These are phyloP conservation scores for Lodderomyces orthopsilosis DNA, from an alignment of 1,139 yeast genomes.

Conservation along the genomic window DNA sequence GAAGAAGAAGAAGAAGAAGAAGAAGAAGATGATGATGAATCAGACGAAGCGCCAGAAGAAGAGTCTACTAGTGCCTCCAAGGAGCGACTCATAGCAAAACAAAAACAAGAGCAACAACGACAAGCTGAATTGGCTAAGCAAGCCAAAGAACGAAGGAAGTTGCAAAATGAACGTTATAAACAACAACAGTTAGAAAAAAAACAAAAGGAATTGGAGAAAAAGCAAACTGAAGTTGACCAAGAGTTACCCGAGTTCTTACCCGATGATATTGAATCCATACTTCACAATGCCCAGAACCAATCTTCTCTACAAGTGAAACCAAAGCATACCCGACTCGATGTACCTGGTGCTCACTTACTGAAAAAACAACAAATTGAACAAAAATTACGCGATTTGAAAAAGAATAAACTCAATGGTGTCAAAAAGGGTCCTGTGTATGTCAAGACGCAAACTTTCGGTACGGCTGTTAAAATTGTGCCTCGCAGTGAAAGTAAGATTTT, in stretches of 20 bases:
- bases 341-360: slow-evolving; percentile 16
- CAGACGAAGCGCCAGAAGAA: slow-evolving; percentile 52
- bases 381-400: slow-evolving; percentile 26
- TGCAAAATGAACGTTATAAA: slow-evolving; percentile 44
- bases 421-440: slow-evolving; percentile 61
- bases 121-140: slow-evolving; percentile 13
- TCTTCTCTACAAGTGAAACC: slow-evolving; percentile 14
- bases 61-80: slow-evolving; percentile 34
- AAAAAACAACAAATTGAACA: slow-evolving; percentile 19
- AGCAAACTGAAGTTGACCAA: slow-evolving; percentile 13
- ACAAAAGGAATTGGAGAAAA: slow-evolving; percentile 9
- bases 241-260: slow-evolving; percentile 52
- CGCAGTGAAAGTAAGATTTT: slow-evolving; percentile 41
- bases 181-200: slow-evolving; percentile 41
- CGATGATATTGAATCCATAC: slow-evolving; percentile 40
- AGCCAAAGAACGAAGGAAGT: slow-evolving; percentile 47
- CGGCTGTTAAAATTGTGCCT: slow-evolving; percentile 38
- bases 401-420: slow-evolving; percentile 37
- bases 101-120: slow-evolving; percentile 26
- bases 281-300: slow-evolving; percentile 16
- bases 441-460: slow-evolving; percentile 30
- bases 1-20: slow-evolving; percentile 14
- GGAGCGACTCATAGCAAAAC: slow-evolving; percentile 30
- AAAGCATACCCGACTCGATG: slow-evolving; percentile 40
- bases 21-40: slow-evolving; percentile 21